Evolutionary conservation across 1,284 basidiomycete genomes (phyloP).

Genomic region (Cutaneotrichosporon sp.): DNA sequence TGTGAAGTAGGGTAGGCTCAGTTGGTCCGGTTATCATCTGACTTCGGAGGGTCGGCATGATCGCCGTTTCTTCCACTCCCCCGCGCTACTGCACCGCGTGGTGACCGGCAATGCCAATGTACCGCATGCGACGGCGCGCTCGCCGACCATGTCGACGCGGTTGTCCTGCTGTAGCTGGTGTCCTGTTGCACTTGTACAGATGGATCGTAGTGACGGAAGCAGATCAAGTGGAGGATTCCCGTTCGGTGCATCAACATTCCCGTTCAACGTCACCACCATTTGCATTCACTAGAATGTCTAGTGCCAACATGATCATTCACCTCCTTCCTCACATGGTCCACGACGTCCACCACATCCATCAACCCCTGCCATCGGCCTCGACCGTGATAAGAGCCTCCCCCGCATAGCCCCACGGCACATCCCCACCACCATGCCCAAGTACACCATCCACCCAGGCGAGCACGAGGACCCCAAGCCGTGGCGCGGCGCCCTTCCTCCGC

Average conservation of each 20-base stretch:
- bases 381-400: not conserved
- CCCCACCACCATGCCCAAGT: not conserved
- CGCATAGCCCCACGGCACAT: not conserved
- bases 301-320: not conserved
- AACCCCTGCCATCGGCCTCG: not conserved
- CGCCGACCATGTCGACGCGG: too few species aligned
- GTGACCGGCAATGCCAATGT: too few species aligned
- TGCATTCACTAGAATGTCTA: not conserved
- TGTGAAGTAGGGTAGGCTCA: too few species aligned
- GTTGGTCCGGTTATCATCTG: too few species aligned
- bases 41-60: too few species aligned
- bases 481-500: slow-evolving; percentile 18
- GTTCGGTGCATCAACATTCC: not conserved
- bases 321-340: not conserved
- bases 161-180: too few species aligned
- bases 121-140: too few species aligned
- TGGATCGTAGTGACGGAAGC: too few species aligned
- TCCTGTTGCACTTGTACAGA: too few species aligned
- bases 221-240: not conserved
- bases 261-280: not conserved
- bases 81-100: too few species aligned
- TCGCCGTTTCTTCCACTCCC: too few species aligned
- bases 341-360: not conserved
- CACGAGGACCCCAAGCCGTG: slow-evolving; percentile 22
- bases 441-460: slow-evolving; percentile 19